These are phyloP conservation scores for Colletotrichum tamarilloi DNA, from an alignment of 2,329 filamentous ascomycete genomes.

Conservation along the genomic window DNA sequence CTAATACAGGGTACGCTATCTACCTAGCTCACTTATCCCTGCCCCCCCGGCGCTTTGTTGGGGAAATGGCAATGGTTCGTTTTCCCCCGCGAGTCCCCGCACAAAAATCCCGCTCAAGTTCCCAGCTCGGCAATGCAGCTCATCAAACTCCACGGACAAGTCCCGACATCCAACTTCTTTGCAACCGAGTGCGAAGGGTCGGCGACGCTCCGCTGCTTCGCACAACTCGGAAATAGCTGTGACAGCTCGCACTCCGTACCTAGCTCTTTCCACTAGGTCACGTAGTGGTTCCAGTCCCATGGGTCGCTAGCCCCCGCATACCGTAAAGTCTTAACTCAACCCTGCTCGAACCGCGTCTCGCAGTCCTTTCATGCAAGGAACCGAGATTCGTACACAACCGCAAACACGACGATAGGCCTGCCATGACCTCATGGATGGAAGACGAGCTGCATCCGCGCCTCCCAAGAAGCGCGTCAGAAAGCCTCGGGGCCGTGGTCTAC, in stretches of 20 bases:
- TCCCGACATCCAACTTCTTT: neutral
- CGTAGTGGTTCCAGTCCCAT: neutral
- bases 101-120: constrained; percentile 3
- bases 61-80: neutral
- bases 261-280: neutral
- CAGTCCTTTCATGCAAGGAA: constrained; percentile 2
- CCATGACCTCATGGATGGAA: constrained; percentile 30
- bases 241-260: neutral
- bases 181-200: neutral
- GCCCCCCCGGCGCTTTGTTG: neutral
- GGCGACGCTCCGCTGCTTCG: neutral
- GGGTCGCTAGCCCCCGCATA: neutral
- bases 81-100: neutral
- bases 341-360: constrained; percentile 25
- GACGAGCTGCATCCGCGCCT: constrained; percentile 16
- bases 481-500: constrained; percentile 53
- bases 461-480: constrained; percentile 43
- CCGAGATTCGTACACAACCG: neutral
- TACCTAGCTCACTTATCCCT: neutral
- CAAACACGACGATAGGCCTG: constrained; percentile 3
- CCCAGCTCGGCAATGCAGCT: neutral
- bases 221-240: constrained; percentile 14
- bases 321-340: neutral
- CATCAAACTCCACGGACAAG: constrained; percentile 4
- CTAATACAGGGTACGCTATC: neutral